A percentile compares a stretch with the other conserved stretches of the same genome.
Conservation (phyloP, 2,329 filamentous ascomycete species). For the Ophiostoma populinum region DNA sequence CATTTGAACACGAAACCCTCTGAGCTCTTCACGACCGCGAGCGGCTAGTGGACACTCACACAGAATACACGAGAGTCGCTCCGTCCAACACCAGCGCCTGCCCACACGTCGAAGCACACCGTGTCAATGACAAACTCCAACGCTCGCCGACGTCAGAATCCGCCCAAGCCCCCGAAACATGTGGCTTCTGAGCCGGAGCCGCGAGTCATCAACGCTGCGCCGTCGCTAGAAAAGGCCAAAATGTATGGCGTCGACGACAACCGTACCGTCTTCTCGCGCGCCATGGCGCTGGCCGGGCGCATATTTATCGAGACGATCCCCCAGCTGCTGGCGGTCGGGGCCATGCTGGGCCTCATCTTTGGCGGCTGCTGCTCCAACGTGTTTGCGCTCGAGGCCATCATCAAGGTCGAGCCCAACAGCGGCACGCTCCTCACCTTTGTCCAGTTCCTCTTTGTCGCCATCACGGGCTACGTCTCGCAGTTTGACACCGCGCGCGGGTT, state of each 20-base stretch:
- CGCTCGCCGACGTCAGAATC: slow-evolving; percentile 26
- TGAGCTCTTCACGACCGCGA: no score
- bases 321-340: slow-evolving; percentile 42
- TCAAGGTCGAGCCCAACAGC: slow-evolving; percentile 78
- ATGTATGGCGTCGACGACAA: slow-evolving; percentile 37
- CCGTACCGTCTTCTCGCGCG: slow-evolving; percentile 29
- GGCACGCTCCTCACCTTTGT: slow-evolving; percentile 79
- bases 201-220: slow-evolving; percentile 37
- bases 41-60: no score
- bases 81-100: no score
- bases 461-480: slow-evolving; percentile 61
- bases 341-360: slow-evolving; percentile 76
- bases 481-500: slow-evolving; percentile 50
- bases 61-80: no score
- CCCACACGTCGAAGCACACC: no score
- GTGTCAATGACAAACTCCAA: slow-evolving; percentile 25
- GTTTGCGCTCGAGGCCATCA: slow-evolving; percentile 88
- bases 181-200: slow-evolving; percentile 20
- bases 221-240: slow-evolving; percentile 35
- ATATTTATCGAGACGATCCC: slow-evolving; percentile 42
- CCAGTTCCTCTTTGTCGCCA: slow-evolving; percentile 69
- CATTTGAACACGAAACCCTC: no score
- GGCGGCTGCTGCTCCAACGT: slow-evolving; percentile 57
- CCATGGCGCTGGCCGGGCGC: slow-evolving; percentile 32
- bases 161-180: slow-evolving; percentile 27